Conservation (phyloP, 108 stramenopile species). For the Pseudonitzschia delicatissima region DNA sequence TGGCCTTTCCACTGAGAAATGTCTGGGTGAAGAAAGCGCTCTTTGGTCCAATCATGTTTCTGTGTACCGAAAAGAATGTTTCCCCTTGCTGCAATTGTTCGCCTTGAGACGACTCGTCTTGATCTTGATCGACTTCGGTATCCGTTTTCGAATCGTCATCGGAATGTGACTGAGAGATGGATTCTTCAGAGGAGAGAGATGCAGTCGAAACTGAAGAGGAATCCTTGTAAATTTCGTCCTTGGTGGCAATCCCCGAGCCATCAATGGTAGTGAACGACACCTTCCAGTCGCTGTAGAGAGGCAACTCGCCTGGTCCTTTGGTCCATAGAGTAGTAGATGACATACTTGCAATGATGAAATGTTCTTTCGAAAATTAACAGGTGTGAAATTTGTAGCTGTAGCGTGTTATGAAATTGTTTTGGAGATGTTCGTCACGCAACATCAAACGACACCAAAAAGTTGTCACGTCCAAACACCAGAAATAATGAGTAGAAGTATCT, state of each 20-base stretch:
- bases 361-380: too few species aligned
- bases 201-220: background rate
- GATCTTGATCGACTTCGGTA: background rate
- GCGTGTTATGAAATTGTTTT: too few species aligned
- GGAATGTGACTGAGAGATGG: background rate
- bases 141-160: background rate
- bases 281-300: constrained; percentile 12
- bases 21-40: background rate
- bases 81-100: background rate
- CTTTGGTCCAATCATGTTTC: constrained; percentile 4
- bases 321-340: constrained; percentile 7
- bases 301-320: background rate
- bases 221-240: background rate
- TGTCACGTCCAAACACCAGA: too few species aligned
- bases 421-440: too few species aligned
- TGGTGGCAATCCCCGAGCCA: background rate
- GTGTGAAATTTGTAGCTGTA: too few species aligned
- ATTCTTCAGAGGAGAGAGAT: too few species aligned
- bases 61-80: background rate
- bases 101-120: background rate
- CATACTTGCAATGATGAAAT: too few species aligned
- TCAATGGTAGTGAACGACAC: background rate
- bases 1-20: background rate
- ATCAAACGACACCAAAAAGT: too few species aligned
- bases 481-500: too few species aligned